Percentiles rank a stretch among this genome's conserved stretches.
phyloP scores from a whole-genome alignment of 768 basidiomycete species.

The Rhizopogon rudus region DNA sequence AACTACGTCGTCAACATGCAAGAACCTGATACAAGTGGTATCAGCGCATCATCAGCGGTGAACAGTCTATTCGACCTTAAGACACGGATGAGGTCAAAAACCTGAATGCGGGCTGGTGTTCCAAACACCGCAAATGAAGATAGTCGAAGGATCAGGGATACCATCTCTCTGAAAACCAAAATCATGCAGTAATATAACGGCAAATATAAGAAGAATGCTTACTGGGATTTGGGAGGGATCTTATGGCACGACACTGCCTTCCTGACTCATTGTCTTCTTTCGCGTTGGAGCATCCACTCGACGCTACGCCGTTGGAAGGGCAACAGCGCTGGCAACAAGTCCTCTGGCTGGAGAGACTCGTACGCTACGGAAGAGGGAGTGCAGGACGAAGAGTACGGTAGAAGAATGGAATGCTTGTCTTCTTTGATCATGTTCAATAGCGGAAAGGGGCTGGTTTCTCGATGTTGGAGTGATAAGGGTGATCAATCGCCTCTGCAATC shows the following conservation, averaged over 20 bases:
- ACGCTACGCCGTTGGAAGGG: constrained; percentile 86
- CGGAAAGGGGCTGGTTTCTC: constrained; percentile 1
- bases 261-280: constrained; percentile 49
- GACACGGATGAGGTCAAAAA: constrained; percentile 73
- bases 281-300: constrained; percentile 69
- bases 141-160: constrained; percentile 77
- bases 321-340: constrained; percentile 59
- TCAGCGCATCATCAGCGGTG: background rate
- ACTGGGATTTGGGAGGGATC: constrained; percentile 49
- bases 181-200: constrained; percentile 1
- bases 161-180: constrained; percentile 65
- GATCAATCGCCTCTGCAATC: constrained; percentile 56
- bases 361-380: constrained; percentile 39
- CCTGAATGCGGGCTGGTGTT: constrained; percentile 76
- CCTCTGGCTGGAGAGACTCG: constrained; percentile 57
- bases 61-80: constrained; percentile 46
- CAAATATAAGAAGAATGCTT: constrained; percentile 16
- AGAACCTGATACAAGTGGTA: constrained; percentile 44
- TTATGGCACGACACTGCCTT: constrained; percentile 39
- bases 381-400: constrained; percentile 68
- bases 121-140: constrained; percentile 89
- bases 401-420: constrained; percentile 62
- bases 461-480: constrained; percentile 15
- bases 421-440: constrained; percentile 4
- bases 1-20: constrained; percentile 55